phyloP scores from a whole-genome alignment of 495 filamentous ascomycete genomes.

The Aspergillus hancockii region DNA sequence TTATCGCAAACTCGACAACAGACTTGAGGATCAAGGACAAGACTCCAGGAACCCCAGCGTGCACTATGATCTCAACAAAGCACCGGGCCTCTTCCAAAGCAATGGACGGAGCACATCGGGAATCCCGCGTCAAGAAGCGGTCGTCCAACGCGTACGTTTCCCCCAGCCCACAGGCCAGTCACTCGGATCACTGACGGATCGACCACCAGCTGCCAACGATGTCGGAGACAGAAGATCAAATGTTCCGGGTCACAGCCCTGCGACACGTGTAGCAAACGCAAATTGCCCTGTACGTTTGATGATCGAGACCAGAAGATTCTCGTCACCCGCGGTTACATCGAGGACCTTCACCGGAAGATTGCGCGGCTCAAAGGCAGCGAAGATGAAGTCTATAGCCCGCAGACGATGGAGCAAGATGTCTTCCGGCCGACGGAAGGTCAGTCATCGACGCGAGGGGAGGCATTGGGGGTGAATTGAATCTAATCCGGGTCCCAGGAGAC shows the following conservation, averaged over 20 bases:
- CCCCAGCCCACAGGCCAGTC: too few relatives aligned
- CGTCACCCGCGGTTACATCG: slow-evolving; percentile 42
- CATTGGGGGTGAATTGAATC: too few relatives aligned
- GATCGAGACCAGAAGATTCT: slow-evolving; percentile 44
- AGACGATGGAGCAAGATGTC: slow-evolving; percentile 13
- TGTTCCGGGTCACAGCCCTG: slow-evolving; percentile 45
- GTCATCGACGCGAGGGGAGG: not conserved
- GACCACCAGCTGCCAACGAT: slow-evolving; percentile 38
- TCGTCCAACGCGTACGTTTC: slow-evolving; percentile 39
- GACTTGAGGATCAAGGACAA: too few relatives aligned
- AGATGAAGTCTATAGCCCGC: slow-evolving; percentile 16
- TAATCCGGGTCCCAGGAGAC: not conserved
- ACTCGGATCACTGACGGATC: too few relatives aligned
- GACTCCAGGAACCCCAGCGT: too few relatives aligned
- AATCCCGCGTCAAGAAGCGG: slow-evolving; percentile 34
- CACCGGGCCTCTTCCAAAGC: not conserved
- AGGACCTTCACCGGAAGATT: slow-evolving; percentile 38
- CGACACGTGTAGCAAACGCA: slow-evolving; percentile 44
- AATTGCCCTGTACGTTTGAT: slow-evolving; percentile 42
- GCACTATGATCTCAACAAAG: not conserved
- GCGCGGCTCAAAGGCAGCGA: slow-evolving; percentile 28
- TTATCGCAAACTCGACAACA: too few relatives aligned
- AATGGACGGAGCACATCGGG: slow-evolving; percentile 15
- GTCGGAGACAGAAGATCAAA: slow-evolving; percentile 49
- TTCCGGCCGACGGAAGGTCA: slow-evolving; percentile 10